Base-by-base conservation (phyloP, 768 basidiomycete genomes). In the Daedaleopsis sinensis region DNA sequence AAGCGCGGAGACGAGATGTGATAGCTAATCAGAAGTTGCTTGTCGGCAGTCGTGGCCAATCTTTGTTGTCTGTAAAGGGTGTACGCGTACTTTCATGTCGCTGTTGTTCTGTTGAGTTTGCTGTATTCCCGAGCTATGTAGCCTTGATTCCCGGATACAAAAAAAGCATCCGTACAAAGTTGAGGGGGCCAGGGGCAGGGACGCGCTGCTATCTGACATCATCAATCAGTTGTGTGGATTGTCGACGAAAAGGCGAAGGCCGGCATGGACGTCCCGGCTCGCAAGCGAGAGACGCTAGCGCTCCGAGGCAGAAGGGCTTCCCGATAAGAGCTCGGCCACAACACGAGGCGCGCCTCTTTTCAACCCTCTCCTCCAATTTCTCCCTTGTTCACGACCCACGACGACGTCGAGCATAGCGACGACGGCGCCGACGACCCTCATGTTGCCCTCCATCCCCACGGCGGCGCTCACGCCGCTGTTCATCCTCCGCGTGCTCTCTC, bases 401-500 rank as follows among this genome's bases (percentile, higher is more conserved):
- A 62, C 68, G 59, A 66, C 68, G 70, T 70, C 70, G 69, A 70
- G 68, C 54, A 56, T 65, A 58, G 67, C 74, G 71, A 72, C 78
- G 74, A 71, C 77, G 70, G 69, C 70, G 66, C 60, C 63, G 63
- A 65, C 67, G 62, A 68, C 64, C 52, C 65, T 49, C 57, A 51
- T 58, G 62, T 50, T 61, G 49, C 50, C 58, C 15, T 47, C 56
- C 51, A 56, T 64, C 24, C 43, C 49, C 16, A 43, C 55, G 27
- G 67, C 65, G 69, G 67, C 62, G 58, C 65, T 67, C 38, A 69
- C 68, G 43, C 77, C 85, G 53, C 77, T 88, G 59, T 81, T 87
- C 63, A 73, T 80, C 59, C 73, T 90, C 53, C 84, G 90, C 65
- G 75, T 90, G 62, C 72, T 89, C 38, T 90, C 90, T 43, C 91